phyloP scores from a whole-genome alignment of 495 filamentous ascomycete species.

The Cenococcum geophilum region DNA sequence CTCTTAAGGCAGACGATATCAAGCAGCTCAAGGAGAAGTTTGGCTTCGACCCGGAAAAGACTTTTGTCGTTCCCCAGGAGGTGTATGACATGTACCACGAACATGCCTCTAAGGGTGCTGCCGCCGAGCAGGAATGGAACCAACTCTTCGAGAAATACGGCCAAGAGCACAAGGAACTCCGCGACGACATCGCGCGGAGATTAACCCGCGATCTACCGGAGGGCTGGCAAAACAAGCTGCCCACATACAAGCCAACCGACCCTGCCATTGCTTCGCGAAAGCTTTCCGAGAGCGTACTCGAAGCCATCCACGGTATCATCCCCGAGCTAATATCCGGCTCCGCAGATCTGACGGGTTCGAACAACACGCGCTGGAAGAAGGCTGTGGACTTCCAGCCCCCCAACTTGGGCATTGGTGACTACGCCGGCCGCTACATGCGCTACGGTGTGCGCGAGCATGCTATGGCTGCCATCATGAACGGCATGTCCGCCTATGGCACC shows the following conservation, averaged over 20 bases:
- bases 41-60: slow-evolving; percentile 92
- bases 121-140: slow-evolving; percentile 93
- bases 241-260: slow-evolving; percentile 84
- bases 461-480: slow-evolving; percentile 97
- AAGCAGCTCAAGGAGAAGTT: slow-evolving; percentile 87
- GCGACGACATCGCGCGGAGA: slow-evolving; percentile 75
- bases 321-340: slow-evolving; percentile 95
- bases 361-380: slow-evolving; percentile 97
- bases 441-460: slow-evolving; percentile 43
- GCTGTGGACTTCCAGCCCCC: slow-evolving; percentile 97
- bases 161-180: slow-evolving; percentile 65
- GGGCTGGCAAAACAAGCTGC: slow-evolving; percentile 93
- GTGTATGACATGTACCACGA: slow-evolving; percentile 89
- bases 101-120: slow-evolving; percentile 75
- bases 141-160: slow-evolving; percentile 82
- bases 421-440: slow-evolving; percentile 77
- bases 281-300: slow-evolving; percentile 88
- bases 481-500: slow-evolving; percentile 90
- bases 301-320: slow-evolving; percentile 73
- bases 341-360: slow-evolving; percentile 95
- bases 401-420: slow-evolving; percentile 74
- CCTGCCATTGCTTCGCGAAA: slow-evolving; percentile 84
- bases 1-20: slow-evolving; percentile 89
- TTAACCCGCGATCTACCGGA: slow-evolving; percentile 79
- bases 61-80: slow-evolving; percentile 87